Conservation (phyloP, 2,329 filamentous ascomycete genomes). For the Macroventuria anomochaeta region DNA sequence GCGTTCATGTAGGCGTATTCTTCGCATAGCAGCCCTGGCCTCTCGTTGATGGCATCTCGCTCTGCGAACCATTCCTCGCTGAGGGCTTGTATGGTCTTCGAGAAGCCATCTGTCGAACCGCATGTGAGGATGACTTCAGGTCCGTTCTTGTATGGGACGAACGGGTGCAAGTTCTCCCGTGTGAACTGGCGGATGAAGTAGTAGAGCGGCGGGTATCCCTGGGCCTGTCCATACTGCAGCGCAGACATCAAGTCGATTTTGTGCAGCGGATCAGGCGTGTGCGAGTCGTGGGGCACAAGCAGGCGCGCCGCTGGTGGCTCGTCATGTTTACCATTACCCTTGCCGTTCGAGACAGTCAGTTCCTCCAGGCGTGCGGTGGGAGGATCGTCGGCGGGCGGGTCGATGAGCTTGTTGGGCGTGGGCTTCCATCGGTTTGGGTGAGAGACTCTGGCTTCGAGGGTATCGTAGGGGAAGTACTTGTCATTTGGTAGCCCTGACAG, state of each 20-base stretch:
- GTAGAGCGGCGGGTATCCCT: slow-evolving; percentile 80
- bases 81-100: slow-evolving; percentile 77
- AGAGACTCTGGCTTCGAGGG: slow-evolving; percentile 81
- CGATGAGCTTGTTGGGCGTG: slow-evolving; percentile 67
- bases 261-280: slow-evolving; percentile 63
- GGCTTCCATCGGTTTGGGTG: slow-evolving; percentile 76
- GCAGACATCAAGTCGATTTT: slow-evolving; percentile 83
- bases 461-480: slow-evolving; percentile 87
- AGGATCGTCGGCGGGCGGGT: slow-evolving; percentile 46
- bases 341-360: slow-evolving; percentile 24
- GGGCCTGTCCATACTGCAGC: slow-evolving; percentile 84
- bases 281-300: slow-evolving; percentile 72
- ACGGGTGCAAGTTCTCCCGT: slow-evolving; percentile 77
- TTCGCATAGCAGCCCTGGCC: slow-evolving; percentile 81
- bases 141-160: slow-evolving; percentile 77
- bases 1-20: slow-evolving; percentile 82
- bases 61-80: slow-evolving; percentile 76
- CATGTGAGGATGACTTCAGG: slow-evolving; percentile 80
- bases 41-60: slow-evolving; percentile 69
- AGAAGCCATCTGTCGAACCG: slow-evolving; percentile 84
- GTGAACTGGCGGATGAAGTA: slow-evolving; percentile 81
- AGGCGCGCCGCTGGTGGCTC: slow-evolving; percentile 59
- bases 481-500: slow-evolving; percentile 76
- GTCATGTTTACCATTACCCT: slow-evolving; percentile 26
- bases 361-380: slow-evolving; percentile 37